Base-by-base conservation (phyloP, 352 stramenopile species). In the Phytopythium cucurbitacearum region DNA sequence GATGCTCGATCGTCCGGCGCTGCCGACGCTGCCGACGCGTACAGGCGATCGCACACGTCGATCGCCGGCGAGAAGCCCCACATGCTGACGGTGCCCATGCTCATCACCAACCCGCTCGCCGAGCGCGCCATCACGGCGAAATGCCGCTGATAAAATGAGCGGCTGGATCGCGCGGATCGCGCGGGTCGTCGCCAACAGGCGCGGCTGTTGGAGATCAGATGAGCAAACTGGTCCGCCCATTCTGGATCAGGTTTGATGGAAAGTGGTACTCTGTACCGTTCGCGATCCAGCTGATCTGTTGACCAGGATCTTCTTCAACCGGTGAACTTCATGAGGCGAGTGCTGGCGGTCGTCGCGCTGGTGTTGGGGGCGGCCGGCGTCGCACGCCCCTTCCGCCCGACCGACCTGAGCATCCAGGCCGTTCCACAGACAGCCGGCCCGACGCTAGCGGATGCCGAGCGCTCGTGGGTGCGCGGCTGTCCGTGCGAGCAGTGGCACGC, bases 41-140 rank as follows among this genome's bases (percentile, higher is more conserved):
- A 52, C 34, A 67, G 53, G 10, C 39, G 48, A 11, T 44, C 59
- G 39, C 63, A 75, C 51, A 91, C 53, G 43, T 96, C 84, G 43
- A 91, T 87, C 0, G 68, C 67, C 9, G 87, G 84, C 7, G 80
- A 94, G 59, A 94, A 90, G 15, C 85, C 85, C 85, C 85, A 96
- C 76, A 95, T 91, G 37, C 75, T 88, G 54, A 91, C 73, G 4
- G 76, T 82, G n/a, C 84, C 84, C 51, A 94, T 77, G 47, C 76
- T 87, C 74, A 89, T 88, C 58, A 87, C 60, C 54, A 88, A 42
- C 41, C 59, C 77, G 55, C 52, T 89, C 37, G 65, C 79, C 8
- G 70, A 69, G n/a, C 73, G 57, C 16, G 76, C 71, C 76, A 87
- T 87, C 9, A 15, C 54, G 32, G 16, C 38, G 35, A 12, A 7